Conservation (phyloP, 345 rosid genomes). For the Eucalyptus microcorys region DNA sequence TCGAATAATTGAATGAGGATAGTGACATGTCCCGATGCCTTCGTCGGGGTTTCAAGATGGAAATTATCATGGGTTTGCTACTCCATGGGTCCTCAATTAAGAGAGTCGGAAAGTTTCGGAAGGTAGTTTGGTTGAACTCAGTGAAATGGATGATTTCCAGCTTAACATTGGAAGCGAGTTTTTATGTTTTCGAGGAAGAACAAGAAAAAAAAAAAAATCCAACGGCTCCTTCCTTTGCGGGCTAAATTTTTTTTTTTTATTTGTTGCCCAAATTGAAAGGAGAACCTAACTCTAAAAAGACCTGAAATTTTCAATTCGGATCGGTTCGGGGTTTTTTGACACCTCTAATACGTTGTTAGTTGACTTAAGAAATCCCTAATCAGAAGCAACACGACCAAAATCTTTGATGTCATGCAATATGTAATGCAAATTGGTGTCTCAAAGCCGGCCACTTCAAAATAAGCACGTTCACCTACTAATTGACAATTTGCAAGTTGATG, state of each 20-base stretch:
- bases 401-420: neutral
- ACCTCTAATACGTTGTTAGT: neutral
- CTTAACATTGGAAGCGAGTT: neutral
- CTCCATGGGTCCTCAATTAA: neutral
- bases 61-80: neutral
- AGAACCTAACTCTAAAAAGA: neutral
- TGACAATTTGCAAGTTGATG: neutral
- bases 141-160: neutral
- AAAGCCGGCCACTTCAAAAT: neutral
- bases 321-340: neutral
- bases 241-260: too few relatives aligned
- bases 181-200: neutral
- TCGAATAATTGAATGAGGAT: neutral
- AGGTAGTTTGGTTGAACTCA: neutral
- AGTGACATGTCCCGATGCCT: neutral
- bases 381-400: neutral
- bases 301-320: neutral
- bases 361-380: neutral
- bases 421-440: too few relatives aligned
- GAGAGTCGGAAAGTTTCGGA: neutral
- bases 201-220: neutral
- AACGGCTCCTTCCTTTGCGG: too few relatives aligned
- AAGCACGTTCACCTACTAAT: neutral
- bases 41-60: neutral
- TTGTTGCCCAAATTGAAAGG: neutral